A percentile compares a stretch with the other conserved stretches of the same genome.
Evolutionary conservation across 176 grass and related monocot genomes (phyloP).

Genomic region (Cocos nucifera): DNA sequence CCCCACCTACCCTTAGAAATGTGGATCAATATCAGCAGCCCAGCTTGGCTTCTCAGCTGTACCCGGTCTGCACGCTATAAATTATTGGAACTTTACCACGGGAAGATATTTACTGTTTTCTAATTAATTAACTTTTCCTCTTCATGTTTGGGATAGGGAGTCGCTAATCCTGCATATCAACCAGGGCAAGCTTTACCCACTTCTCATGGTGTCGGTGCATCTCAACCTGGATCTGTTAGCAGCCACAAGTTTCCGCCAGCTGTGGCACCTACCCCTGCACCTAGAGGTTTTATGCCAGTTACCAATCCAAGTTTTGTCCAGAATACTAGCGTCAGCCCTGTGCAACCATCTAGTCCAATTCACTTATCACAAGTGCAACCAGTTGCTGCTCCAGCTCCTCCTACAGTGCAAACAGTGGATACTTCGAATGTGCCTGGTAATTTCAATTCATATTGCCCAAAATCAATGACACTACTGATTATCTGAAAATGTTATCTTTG

Average conservation of each 20-base stretch:
- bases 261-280: constrained; percentile 31
- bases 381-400: constrained; percentile 42
- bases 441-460: background rate
- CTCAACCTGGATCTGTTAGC: constrained; percentile 31
- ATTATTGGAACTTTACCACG: background rate
- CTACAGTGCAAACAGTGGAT: constrained; percentile 82
- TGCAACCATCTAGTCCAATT: constrained; percentile 80
- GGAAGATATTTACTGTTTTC: background rate
- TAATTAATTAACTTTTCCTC: constrained; percentile 18
- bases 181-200: constrained; percentile 25
- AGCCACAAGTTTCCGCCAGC: constrained; percentile 54
- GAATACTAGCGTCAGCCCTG: constrained; percentile 53
- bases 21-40: constrained; percentile 84
- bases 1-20: constrained; percentile 56
- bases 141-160: constrained; percentile 10
- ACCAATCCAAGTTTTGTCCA: constrained; percentile 41
- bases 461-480: no score
- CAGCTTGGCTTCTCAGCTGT: constrained; percentile 83
- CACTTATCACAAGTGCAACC: constrained; percentile 36
- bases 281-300: constrained; percentile 52
- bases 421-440: constrained; percentile 91
- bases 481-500: no score
- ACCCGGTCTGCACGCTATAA: constrained; percentile 38
- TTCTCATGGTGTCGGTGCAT: constrained; percentile 22
- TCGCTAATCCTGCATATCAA: constrained; percentile 37